A percentile compares a stretch with the other conserved stretches of the same genome.
phyloP scores from a whole-genome alignment of 1,284 basidiomycete genomes.

The Trichosporon coremiiforme region DNA sequence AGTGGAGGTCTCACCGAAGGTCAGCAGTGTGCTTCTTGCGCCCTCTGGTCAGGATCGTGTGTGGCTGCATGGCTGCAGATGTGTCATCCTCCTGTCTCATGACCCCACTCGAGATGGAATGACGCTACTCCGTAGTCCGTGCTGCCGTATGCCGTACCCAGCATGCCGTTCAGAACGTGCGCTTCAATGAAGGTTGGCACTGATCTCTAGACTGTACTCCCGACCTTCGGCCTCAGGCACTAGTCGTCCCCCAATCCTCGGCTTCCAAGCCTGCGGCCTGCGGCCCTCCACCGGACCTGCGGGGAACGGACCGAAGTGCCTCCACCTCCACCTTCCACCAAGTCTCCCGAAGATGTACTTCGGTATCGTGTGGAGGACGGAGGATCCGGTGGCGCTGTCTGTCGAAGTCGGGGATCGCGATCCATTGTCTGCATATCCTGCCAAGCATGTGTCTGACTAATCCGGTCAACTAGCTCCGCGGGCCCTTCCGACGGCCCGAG shows the following conservation, averaged over 20 bases:
- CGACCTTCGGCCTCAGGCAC: neutral
- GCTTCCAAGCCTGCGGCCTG: neutral
- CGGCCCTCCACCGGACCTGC: neutral
- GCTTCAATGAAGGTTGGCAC: neutral
- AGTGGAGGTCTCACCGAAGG: neutral
- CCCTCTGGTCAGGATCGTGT: too few relatives aligned
- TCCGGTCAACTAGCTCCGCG: neutral
- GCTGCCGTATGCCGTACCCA: neutral
- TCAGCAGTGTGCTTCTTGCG: neutral
- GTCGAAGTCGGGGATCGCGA: too few relatives aligned
- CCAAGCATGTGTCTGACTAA: neutral
- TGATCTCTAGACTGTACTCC: too few relatives aligned
- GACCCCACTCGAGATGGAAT: neutral
- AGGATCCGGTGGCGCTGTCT: neutral
- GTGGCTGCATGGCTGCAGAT: neutral
- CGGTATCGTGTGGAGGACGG: too few relatives aligned
- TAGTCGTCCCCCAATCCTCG: slow-evolving; percentile 9
- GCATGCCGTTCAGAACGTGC: neutral
- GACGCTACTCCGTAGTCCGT: neutral
- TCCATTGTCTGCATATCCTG: neutral
- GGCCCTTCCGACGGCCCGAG: too few relatives aligned
- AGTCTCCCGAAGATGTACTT: too few relatives aligned
- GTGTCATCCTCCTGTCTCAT: neutral
- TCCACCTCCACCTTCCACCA: slow-evolving; percentile 5
- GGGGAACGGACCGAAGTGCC: neutral